Evolutionary conservation across 495 filamentous ascomycete species (phyloP), one percentile per base, ranked within the genome.

Genomic region (Hyaloscypha hepaticicola): DNA sequence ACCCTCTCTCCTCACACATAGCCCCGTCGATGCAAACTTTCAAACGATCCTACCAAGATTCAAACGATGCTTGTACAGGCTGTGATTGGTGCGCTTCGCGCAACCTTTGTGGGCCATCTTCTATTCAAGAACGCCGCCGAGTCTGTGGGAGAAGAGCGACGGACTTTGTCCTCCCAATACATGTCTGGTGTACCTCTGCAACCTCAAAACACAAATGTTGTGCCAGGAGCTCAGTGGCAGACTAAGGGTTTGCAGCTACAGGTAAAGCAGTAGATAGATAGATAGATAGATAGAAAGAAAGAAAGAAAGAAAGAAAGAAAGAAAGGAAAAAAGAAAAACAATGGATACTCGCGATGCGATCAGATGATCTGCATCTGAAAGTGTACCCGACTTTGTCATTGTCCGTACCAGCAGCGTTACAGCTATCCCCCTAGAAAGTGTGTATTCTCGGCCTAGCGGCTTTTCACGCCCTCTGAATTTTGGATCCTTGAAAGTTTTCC

Each of bases 1-100:
- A 63, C 61, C 61, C 51, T 56, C 51, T 55, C 61, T 25, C 51
- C 61, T 57, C 61, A 62, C 60, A 53, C 60, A 45, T 53, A 16
- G 45, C 29, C 49, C 60, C 28, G 9, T 55, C 26, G 48, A 41
- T 57, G 26, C 53, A 57, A 57, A 57, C 26, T 25, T 31, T 57
- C 53, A 57, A 57, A 57, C 53, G n/a, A 57, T 57, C 53, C 26
- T 33, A 29, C 53, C 53, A 33, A 28, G 53, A 57, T 57, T 57
- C 27, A 9, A 27, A 24, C 22, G 53, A 9, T n/a, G 53, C 53
- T 29, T 26, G n/a, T n/a, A 1, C 25, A 24, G 9, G 7, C 50
- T 57, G 26, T 57, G 53, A 57, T 57, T 57, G 53, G 53, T 21
- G 53, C 45, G 60, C 25, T 27, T 28, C 19, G 31, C 34, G 48